phyloP scores from a whole-genome alignment of 202 grass and related monocot species.

The Brachypodium distachyon region DNA sequence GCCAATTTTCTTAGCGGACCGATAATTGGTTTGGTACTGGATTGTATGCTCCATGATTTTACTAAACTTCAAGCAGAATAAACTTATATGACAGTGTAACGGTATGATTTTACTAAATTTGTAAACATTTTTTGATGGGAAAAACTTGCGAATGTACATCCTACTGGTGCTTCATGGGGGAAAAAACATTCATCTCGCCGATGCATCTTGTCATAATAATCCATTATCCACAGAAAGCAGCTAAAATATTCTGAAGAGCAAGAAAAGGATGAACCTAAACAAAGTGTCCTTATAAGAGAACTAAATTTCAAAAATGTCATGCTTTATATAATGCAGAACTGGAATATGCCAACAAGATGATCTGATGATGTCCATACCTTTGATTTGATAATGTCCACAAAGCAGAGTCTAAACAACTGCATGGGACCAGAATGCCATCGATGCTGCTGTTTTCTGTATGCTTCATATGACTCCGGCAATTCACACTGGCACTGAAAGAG shows the following conservation, averaged over 20 bases:
- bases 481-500: conserved; percentile 67
- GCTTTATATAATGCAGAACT: not conserved
- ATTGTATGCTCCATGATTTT: not conserved
- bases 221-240: not conserved
- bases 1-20: not conserved
- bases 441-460: conserved; percentile 81
- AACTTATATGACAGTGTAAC: not conserved
- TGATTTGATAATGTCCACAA: conserved; percentile 66
- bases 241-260: not conserved
- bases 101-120: not conserved
- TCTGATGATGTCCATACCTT: conserved; percentile 41
- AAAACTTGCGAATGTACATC: not conserved
- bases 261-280: not conserved
- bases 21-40: not conserved
- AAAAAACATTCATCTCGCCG: not conserved
- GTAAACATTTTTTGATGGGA: not conserved
- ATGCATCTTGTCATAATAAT: not conserved
- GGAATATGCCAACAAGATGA: not conserved
- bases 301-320: not conserved
- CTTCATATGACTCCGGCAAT: conserved; percentile 78
- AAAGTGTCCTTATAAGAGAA: not conserved
- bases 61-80: not conserved
- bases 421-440: conserved; percentile 85
- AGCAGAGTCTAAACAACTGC: conserved; percentile 65
- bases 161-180: not conserved